Evolutionary conservation across 202 grass and related monocot genomes (phyloP), one percentile per base, ranked within the genome.

Genomic region (Musa balbisiana): DNA sequence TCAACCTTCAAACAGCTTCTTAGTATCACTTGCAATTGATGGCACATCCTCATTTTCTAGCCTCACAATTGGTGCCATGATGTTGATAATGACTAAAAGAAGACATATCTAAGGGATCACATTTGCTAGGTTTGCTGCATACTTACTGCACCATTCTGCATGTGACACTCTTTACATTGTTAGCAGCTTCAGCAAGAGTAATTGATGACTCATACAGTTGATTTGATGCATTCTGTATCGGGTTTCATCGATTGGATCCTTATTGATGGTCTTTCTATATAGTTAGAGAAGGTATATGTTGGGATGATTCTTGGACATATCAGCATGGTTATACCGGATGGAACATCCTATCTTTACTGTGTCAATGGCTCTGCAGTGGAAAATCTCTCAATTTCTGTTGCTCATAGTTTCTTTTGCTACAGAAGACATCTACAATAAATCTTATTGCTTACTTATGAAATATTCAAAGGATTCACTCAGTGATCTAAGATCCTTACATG

Each of bases 161-260:
- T 87, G 76, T 82, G 78, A 72, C 51, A 66, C 67, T 65, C 71
- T 73, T 14, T 10, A 14, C 71, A 14, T 76, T 72, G 52, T 75
- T 84, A 80, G 64, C 58, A 82, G 80, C 17, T 83, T 89, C 76
- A 76, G 49, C 82, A 83, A 82, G 56, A 5, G 77, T 87, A 83
- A 82, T 49, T 14, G 43, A 64, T 80, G 84, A 71, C 49, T 71
- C 24, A 67, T 11, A 21, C 20, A 50, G 54, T 80, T 62, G 29
- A 70, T 81, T 71, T 76, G 78, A 79, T 87, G 52, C 76, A 55
- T 62, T 55, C n/a, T 49, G 63, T 3, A 10, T 55, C 67, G 55
- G 43, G 15, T 70, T 83, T 77, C 80, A 80, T 68, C 79, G 64
- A 81, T 54, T 83, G 84, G 75, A 79, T 83, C 84, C 67, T 77